Base-by-base conservation (phyloP, 768 basidiomycete genomes). In the Pluteus cervinus region DNA sequence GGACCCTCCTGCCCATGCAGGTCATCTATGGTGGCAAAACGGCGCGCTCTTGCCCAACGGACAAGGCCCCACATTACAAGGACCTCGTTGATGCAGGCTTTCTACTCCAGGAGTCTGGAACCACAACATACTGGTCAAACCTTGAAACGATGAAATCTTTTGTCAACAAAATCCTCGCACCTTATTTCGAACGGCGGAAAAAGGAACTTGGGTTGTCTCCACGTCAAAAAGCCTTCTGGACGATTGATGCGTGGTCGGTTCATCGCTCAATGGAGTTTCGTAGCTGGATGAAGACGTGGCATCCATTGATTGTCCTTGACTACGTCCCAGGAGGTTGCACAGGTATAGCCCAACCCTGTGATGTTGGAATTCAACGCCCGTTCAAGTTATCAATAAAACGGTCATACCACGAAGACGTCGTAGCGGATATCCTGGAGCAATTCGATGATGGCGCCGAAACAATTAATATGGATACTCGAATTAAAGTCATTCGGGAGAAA, bases 191-290 rank as follows among this genome's bases (percentile, higher is more conserved):
- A 4, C 5, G 3, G 6, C 2, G 23, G 10, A 47, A 46, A 15
- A 23, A 26, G 2, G 9, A n/a, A 1, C 47, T 51, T 11, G 36
- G 39, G 14, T 57, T 42, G 33, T 49, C 44, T 20, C 28, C 25
- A 32, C 36, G 18, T 26, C 53, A 44, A 38, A 47, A 34, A 25
- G 40, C 32, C 24, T 30, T 46, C 17, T 56, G 50, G 53, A 11
- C 29, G 2, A 51, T 59, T 33, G 64, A 67, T 32, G 50, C 59
- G 1, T 67, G 60, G 61, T 54, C 52, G 0, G 63, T 67, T 4
- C 66, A 70, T 40, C 48, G 57, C 0, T 62, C 61, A 1, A 18
- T 48, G n/a, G 63, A 61, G 25, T 68, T 68, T 41, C 36, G 56
- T 0, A 14, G 14, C 0, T 69, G 61, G 60, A 51, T 69, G 49